phyloP scores from a whole-genome alignment of 225 moss, liverwort and hornwort genomes.

The Asterella californica region DNA sequence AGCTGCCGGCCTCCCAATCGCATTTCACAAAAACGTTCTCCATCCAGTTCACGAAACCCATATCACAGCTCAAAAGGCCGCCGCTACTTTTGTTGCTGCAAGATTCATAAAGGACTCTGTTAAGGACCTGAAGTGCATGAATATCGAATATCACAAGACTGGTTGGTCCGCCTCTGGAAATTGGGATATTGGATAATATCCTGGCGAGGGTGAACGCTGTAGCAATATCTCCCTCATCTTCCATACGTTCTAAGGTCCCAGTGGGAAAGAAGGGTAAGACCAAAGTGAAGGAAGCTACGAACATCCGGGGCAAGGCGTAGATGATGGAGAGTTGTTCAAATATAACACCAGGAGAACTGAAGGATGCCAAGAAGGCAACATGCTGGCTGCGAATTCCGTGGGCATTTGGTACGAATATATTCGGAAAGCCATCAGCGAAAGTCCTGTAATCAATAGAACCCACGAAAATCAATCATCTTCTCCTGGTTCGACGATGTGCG shows the following conservation, averaged over 20 bases:
- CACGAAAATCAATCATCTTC: background rate
- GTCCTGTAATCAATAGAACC: conserved; percentile 49
- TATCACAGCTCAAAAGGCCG: background rate
- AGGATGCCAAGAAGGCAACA: conserved; percentile 92
- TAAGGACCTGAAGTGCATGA: conserved; percentile 85
- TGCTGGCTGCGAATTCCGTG: conserved; percentile 97
- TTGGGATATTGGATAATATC: conserved; percentile 91
- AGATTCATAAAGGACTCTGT: background rate
- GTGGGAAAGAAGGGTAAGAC: conserved; percentile 98
- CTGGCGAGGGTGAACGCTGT: conserved; percentile 93
- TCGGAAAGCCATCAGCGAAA: conserved; percentile 95
- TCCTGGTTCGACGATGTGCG: background rate
- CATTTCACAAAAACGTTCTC: background rate
- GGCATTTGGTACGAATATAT: conserved; percentile 90
- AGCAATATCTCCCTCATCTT: conserved; percentile 97
- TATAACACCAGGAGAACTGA: conserved; percentile 81
- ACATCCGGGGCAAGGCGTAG: conserved; percentile 95
- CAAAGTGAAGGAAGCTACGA: conserved; percentile 91
- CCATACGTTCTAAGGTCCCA: conserved; percentile 98
- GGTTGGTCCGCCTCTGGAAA: conserved; percentile 97
- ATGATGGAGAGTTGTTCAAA: conserved; percentile 99
- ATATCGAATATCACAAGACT: conserved; percentile 99
- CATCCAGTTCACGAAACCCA: background rate
- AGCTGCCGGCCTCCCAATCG: background rate
- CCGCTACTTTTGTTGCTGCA: background rate